Percentiles rank a stretch among this genome's conserved stretches.
These are phyloP conservation scores for Rhodamnia argentea DNA, from an alignment of 345 rosid genomes.

Conservation along the genomic window DNA sequence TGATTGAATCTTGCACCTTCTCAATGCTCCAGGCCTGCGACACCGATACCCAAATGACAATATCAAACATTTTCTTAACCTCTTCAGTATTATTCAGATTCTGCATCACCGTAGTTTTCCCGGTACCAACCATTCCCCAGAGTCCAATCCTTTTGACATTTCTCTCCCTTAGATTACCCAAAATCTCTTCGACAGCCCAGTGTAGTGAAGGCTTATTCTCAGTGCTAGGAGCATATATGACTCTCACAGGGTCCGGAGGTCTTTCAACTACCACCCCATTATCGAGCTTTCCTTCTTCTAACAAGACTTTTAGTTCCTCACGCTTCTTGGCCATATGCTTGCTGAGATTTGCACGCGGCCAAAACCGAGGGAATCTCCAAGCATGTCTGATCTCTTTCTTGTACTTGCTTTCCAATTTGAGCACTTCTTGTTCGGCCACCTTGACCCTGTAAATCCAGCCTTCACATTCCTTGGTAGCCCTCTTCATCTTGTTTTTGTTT, in stretches of 20 bases:
- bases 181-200: neutral
- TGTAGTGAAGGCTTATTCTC: constrained; percentile 7
- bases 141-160: constrained; percentile 9
- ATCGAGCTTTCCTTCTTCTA: constrained; percentile 4
- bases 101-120: constrained; percentile 26
- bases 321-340: neutral
- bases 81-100: constrained; percentile 18
- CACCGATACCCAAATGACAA: constrained; percentile 13
- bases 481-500: neutral
- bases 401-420: neutral
- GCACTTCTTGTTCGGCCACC: neutral
- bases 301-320: neutral
- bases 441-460: neutral
- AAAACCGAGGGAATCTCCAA: neutral
- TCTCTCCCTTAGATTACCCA: constrained; percentile 2
- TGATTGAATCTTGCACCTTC: constrained; percentile 12
- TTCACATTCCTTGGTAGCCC: neutral
- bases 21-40: constrained; percentile 1
- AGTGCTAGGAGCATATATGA: constrained; percentile 3
- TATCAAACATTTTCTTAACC: constrained; percentile 15
- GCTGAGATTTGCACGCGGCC: constrained; percentile 3
- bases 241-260: constrained; percentile 4
- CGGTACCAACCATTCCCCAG: constrained; percentile 19
- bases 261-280: constrained; percentile 6
- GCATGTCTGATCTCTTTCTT: neutral